phyloP scores from a whole-genome alignment of 257 asterid species.

The Forsythia viridissima region DNA sequence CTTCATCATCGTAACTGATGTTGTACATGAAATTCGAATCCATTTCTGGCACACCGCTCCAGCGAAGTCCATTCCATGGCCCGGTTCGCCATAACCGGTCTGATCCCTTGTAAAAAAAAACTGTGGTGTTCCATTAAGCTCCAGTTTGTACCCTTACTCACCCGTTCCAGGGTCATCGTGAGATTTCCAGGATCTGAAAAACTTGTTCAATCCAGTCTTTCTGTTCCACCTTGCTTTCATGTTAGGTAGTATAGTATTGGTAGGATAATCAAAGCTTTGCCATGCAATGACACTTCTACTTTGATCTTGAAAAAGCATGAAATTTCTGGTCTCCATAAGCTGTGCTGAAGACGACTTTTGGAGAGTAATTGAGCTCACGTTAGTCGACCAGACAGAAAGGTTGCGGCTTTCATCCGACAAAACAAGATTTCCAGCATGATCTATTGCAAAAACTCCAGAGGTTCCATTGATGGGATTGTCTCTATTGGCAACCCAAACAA shows the following conservation, averaged over 20 bases:
- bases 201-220: constrained; percentile 29
- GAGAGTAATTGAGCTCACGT: constrained; percentile 12
- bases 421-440: constrained; percentile 39
- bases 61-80: constrained; percentile 35
- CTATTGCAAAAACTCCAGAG: constrained; percentile 28
- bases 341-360: constrained; percentile 18
- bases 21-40: constrained; percentile 26
- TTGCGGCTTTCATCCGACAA: constrained; percentile 14
- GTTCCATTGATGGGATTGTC: constrained; percentile 25
- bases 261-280: constrained; percentile 60
- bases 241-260: constrained; percentile 47
- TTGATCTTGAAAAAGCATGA: constrained; percentile 31
- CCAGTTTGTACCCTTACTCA: constrained; percentile 31
- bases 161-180: constrained; percentile 41
- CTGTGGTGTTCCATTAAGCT: constrained; percentile 33
- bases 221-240: constrained; percentile 37
- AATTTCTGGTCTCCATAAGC: constrained; percentile 48
- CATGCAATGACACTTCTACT: constrained; percentile 27
- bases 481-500: constrained; percentile 56
- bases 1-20: constrained; percentile 29
- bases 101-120: constrained; percentile 6
- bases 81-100: constrained; percentile 40
- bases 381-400: constrained; percentile 34
- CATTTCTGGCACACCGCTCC: constrained; percentile 47
- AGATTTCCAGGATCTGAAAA: constrained; percentile 47